Evolutionary conservation across 2,329 filamentous ascomycete species (phyloP).

Genomic region (Aspergillus sp.): DNA sequence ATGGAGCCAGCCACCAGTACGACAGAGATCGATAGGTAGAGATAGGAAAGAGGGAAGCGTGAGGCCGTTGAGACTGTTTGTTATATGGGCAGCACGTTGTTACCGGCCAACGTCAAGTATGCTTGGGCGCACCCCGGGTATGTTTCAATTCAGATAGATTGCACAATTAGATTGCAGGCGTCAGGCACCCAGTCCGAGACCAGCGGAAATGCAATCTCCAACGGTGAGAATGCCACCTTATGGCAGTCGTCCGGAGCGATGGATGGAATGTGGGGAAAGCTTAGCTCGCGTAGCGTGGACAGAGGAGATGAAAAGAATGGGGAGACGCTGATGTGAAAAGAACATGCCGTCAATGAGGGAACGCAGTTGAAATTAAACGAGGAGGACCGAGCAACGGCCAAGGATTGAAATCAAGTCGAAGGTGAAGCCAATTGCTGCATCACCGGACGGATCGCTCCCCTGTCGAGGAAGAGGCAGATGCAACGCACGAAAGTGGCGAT

Average conservation of each 20-base stretch:
- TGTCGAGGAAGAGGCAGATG: neutral
- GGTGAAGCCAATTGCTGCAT: neutral
- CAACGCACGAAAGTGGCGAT: neutral
- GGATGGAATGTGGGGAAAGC: conserved; percentile 18
- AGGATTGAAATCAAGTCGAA: neutral
- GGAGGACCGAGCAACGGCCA: neutral
- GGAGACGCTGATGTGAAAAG: neutral
- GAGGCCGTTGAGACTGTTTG: neutral
- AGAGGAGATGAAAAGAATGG: conserved; percentile 4
- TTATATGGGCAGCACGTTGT: neutral
- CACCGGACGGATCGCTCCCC: neutral
- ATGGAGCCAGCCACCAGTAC: neutral
- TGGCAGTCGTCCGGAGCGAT: conserved; percentile 8
- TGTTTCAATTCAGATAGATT: neutral
- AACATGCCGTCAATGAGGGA: neutral
- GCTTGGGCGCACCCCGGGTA: neutral
- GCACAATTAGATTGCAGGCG: neutral
- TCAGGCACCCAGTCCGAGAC: neutral
- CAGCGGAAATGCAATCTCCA: neutral
- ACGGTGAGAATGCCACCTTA: conserved; percentile 1
- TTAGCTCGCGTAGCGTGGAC: conserved; percentile 1
- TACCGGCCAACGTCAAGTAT: conserved; percentile 1
- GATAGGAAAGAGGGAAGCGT: neutral
- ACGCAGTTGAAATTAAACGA: neutral
- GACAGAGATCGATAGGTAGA: neutral